Conservation (phyloP, 2,329 filamentous ascomycete genomes). For the Aspergillus brunneoviolaceus region DNA sequence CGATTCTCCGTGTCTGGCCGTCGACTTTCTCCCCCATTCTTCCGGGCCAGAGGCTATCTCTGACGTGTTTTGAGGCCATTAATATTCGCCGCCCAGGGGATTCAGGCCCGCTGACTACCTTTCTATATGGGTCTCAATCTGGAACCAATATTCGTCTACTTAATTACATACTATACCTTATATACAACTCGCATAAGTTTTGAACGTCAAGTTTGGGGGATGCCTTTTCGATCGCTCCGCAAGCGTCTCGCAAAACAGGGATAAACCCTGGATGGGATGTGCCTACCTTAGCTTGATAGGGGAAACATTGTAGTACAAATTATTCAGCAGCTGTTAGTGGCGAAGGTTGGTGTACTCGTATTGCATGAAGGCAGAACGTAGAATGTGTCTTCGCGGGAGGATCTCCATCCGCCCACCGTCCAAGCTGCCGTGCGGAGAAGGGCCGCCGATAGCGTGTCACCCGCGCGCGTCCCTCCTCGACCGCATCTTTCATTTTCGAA, state of each 20-base stretch:
- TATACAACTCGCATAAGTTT: background rate
- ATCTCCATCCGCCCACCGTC: background rate
- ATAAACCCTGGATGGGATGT: background rate
- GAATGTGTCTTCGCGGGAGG: background rate
- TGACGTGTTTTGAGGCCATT: background rate
- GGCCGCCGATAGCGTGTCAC: slow-evolving; percentile 21
- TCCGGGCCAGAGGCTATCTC: background rate
- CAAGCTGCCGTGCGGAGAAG: slow-evolving; percentile 9
- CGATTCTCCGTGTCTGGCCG: background rate
- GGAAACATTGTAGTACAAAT: background rate
- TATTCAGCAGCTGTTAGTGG: background rate
- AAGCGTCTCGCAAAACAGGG: background rate
- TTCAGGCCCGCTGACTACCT: too few relatives aligned
- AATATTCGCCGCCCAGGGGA: background rate
- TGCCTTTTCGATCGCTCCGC: background rate
- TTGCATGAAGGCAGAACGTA: background rate
- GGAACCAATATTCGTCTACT: background rate
- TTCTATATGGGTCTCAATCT: background rate
- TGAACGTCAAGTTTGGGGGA: background rate
- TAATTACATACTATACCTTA: background rate
- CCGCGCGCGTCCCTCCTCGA: slow-evolving; percentile 22
- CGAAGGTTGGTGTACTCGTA: background rate
- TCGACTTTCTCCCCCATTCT: background rate
- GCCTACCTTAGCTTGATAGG: background rate
- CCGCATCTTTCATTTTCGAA: background rate